A percentile compares a stretch with the other conserved stretches of the same genome.
Evolutionary conservation across 805 yeast species (phyloP).

Genomic region (Cyberlindnera maclurae): DNA sequence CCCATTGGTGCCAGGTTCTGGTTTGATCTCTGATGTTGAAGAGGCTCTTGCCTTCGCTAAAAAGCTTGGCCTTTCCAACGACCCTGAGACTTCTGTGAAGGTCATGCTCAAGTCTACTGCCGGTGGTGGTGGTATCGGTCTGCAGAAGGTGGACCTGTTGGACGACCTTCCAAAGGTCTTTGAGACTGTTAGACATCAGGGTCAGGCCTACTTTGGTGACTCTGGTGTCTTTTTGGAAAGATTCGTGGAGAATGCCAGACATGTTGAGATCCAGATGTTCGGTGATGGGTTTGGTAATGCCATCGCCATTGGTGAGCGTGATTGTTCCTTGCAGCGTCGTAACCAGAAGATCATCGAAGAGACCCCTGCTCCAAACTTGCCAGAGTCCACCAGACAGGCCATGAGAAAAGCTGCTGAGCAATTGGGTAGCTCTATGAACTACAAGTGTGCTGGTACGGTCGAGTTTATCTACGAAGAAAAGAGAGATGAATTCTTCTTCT

Average conservation of each 20-base stretch:
- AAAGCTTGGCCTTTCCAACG: slow-evolving; percentile 39
- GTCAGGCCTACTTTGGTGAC: slow-evolving; percentile 88
- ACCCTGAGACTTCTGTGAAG: slow-evolving; percentile 52
- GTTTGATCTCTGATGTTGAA: slow-evolving; percentile 58
- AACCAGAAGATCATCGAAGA: slow-evolving; percentile 96
- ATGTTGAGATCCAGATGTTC: slow-evolving; percentile 92
- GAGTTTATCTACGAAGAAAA: slow-evolving; percentile 87
- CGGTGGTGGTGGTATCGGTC: slow-evolving; percentile 99
- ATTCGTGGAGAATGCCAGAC: slow-evolving; percentile 91
- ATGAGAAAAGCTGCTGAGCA: slow-evolving; percentile 84
- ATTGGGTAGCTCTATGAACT: slow-evolving; percentile 73
- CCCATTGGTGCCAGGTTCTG: slow-evolving; percentile 97
- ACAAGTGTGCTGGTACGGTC: slow-evolving; percentile 96
- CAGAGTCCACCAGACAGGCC: slow-evolving; percentile 63
- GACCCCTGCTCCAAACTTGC: slow-evolving; percentile 94
- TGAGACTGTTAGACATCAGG: slow-evolving; percentile 90
- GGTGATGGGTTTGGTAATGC: slow-evolving; percentile 95
- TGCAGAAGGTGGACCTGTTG: slow-evolving; percentile 84
- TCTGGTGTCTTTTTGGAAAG: slow-evolving; percentile 93
- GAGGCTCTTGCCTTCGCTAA: slow-evolving; percentile 77
- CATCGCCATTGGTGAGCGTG: slow-evolving; percentile 93
- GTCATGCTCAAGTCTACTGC: slow-evolving; percentile 97
- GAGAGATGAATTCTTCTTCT: slow-evolving; percentile 85
- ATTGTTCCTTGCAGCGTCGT: slow-evolving; percentile 94
- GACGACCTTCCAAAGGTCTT: slow-evolving; percentile 79